Conservation (phyloP, 1,284 basidiomycete genomes). For the Acaromyces ingoldii region DNA sequence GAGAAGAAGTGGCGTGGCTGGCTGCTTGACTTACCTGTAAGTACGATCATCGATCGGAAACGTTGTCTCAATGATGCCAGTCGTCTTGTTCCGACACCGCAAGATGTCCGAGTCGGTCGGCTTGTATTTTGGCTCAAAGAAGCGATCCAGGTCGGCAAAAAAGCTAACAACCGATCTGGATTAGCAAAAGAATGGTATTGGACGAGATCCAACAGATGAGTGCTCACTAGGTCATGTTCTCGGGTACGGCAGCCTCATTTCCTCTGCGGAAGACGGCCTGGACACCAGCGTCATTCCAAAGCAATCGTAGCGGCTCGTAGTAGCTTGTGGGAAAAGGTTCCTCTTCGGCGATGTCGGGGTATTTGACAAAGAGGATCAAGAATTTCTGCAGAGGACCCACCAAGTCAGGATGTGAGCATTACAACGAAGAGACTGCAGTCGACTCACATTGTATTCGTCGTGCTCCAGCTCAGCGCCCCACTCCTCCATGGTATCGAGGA, state of each 20-base stretch:
- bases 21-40: slow-evolving; percentile 11
- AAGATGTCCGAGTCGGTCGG: slow-evolving; percentile 75
- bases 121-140: slow-evolving; percentile 67
- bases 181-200: neutral
- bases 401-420: neutral
- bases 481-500: slow-evolving; percentile 83
- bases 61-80: slow-evolving; percentile 87
- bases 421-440: too few species aligned
- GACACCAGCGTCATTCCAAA: slow-evolving; percentile 75
- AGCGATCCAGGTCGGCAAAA: slow-evolving; percentile 68
- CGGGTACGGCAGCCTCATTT: slow-evolving; percentile 80
- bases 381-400: slow-evolving; percentile 12
- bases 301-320: slow-evolving; percentile 62
- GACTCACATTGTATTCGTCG: slow-evolving; percentile 50
- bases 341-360: slow-evolving; percentile 59
- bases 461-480: slow-evolving; percentile 67
- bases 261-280: slow-evolving; percentile 69
- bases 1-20: neutral
- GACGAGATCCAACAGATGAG: neutral
- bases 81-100: slow-evolving; percentile 76
- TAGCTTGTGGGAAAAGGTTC: slow-evolving; percentile 69
- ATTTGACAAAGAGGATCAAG: slow-evolving; percentile 31
- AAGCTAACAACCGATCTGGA: slow-evolving; percentile 54
- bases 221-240: slow-evolving; percentile 58
- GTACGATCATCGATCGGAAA: slow-evolving; percentile 58